A percentile compares a stretch with the other conserved stretches of the same genome.
Evolutionary conservation across 257 asterid genomes (phyloP).

Genomic region (Solanum sejunctum): DNA sequence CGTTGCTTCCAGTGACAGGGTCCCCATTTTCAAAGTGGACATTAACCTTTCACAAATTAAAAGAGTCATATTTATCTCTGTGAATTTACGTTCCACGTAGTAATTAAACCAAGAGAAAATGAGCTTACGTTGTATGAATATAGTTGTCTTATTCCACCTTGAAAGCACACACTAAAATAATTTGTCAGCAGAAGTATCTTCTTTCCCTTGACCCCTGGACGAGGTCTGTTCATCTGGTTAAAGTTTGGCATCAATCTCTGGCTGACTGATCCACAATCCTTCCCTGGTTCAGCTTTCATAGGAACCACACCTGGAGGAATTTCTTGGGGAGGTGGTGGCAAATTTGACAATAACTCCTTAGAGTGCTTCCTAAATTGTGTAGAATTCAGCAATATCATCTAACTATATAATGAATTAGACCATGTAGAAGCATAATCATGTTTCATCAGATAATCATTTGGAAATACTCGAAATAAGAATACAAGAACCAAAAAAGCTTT

Average conservation of each 20-base stretch:
- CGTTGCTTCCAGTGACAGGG: constrained; percentile 10
- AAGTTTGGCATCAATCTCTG: constrained; percentile 8
- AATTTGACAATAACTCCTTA: neutral
- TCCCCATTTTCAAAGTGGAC: constrained; percentile 21
- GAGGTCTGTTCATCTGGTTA: neutral
- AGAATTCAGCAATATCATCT: neutral
- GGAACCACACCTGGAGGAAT: constrained; percentile 11
- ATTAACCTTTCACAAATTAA: constrained; percentile 12
- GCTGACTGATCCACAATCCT: neutral
- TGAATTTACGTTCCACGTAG: neutral
- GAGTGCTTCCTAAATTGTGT: neutral
- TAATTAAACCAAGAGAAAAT: neutral
- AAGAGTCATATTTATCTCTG: neutral
- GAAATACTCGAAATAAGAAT: neutral
- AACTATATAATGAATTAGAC: neutral
- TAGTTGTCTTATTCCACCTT: constrained; percentile 9
- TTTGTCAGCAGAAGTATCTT: constrained; percentile 21
- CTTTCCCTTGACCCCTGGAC: constrained; percentile 23
- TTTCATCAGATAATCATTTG: neutral
- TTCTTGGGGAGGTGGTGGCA: constrained; percentile 19
- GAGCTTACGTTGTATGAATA: constrained; percentile 20
- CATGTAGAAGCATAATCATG: neutral
- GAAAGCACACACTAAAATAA: constrained; percentile 22
- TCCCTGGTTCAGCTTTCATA: neutral
- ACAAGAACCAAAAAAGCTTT: neutral